Evolutionary conservation across 176 grass and related monocot genomes (phyloP), one percentile per base, ranked within the genome.

Genomic region (Typha latifolia): DNA sequence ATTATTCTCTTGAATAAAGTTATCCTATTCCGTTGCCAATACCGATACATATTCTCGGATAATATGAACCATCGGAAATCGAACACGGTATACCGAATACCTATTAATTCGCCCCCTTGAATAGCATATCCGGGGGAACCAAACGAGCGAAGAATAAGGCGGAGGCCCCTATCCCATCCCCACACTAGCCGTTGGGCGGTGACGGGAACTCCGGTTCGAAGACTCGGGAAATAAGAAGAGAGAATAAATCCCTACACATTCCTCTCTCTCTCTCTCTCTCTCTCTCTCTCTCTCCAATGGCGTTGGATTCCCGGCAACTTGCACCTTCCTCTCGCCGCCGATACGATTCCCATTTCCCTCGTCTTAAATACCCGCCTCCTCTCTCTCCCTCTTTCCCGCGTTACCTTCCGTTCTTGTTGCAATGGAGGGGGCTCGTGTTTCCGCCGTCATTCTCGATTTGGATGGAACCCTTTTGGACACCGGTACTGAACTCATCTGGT

Each of bases 391-490:
- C 24, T 31, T 73, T 29, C 16, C 49, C 65, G 9, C n/a, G 69
- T 32, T 64, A 57, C 6, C 69, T 23, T 43, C 34, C 18, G 69
- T 24, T 5, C 52, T 57, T 7, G 18, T 5, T 47, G 15, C 85
- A 63, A 96, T 96, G 92, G 88, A 79, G 14, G 12, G 37, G 52
- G 68, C 29, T 51, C 64, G 53, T 26, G 52, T 91, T 31, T 72
- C 66, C 10, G 88, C 85, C 14, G 85, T 91, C 51, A 89, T 96
- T 63, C 79, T 96, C 22, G 92, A 96, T 66, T 76, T 96, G 62
- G 92, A 91, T 47, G 92, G 92, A 66, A 96, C 92, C 9, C 77
- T 96, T 48, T 50, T 96, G 4, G 88, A 89, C 78, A 78, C 85
- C 51, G 88, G 88, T 79, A 12, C 0, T 48, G 13, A 32, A 59